These are phyloP conservation scores for Metschnikowia shivogae DNA, from an alignment of 805 yeast genomes.

Conservation along the genomic window DNA sequence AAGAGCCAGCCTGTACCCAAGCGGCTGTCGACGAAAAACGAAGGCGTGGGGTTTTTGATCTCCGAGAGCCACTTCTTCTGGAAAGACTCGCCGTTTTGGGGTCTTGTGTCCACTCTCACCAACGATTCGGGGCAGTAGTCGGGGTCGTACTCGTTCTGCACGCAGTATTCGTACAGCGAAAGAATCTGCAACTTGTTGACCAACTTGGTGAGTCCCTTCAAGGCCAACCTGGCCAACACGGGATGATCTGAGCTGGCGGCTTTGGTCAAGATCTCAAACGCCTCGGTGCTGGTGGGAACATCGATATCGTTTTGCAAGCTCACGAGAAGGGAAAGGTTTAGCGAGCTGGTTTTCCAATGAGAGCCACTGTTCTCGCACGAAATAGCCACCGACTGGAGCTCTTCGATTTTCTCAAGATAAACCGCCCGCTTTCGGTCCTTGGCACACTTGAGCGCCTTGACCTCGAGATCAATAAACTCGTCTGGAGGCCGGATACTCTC, in stretches of 20 bases:
- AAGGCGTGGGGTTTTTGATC: slow-evolving; percentile 45
- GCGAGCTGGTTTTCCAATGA: slow-evolving; percentile 56
- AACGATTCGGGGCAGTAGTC: slow-evolving; percentile 31
- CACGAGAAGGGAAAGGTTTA: slow-evolving; percentile 48
- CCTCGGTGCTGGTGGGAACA: slow-evolving; percentile 35
- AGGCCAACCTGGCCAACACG: slow-evolving; percentile 51
- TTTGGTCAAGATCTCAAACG: slow-evolving; percentile 42
- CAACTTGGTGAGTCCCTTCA: slow-evolving; percentile 52
- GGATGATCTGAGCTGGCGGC: slow-evolving; percentile 66
- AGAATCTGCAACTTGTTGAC: slow-evolving; percentile 40
- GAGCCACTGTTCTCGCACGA: slow-evolving; percentile 23
- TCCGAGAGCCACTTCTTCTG: slow-evolving; percentile 46
- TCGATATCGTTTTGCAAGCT: slow-evolving; percentile 54
- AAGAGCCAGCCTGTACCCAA: slow-evolving; percentile 64
- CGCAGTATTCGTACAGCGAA: slow-evolving; percentile 46
- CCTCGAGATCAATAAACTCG: slow-evolving; percentile 50
- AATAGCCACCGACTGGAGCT: slow-evolving; percentile 38
- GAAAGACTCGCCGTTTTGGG: slow-evolving; percentile 33
- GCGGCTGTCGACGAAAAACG: slow-evolving; percentile 55
- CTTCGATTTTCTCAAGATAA: slow-evolving; percentile 38
- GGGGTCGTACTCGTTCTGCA: slow-evolving; percentile 41
- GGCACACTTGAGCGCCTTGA: slow-evolving; percentile 56
- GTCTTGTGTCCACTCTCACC: slow-evolving; percentile 39
- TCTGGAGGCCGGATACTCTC: slow-evolving; percentile 61
- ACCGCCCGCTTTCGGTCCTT: slow-evolving; percentile 52